phyloP scores from a whole-genome alignment of 164 flowering plant genomes.

The Umbellularia californica region DNA sequence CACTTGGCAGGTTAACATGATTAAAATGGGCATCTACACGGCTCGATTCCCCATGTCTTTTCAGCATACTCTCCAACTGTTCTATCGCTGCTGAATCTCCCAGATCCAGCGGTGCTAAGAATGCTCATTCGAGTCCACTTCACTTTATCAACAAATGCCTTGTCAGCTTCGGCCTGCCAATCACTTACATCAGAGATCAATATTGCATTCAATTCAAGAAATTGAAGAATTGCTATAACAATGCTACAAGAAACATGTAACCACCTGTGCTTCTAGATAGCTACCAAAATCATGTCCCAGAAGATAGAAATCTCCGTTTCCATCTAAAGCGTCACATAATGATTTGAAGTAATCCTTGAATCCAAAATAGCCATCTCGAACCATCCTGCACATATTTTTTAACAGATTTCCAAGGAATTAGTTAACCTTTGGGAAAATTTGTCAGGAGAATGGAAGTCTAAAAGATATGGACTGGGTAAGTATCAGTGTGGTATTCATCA shows the following conservation, averaged over 20 bases:
- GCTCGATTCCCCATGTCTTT: constrained; percentile 45
- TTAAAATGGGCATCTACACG: constrained; percentile 45
- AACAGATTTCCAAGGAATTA: not conserved
- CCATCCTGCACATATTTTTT: constrained; percentile 36
- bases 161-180: constrained; percentile 49
- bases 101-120: constrained; percentile 48
- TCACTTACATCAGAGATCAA: not conserved
- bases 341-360: constrained; percentile 50
- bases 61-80: constrained; percentile 51
- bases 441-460: not conserved
- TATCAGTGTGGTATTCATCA: not conserved
- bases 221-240: not conserved
- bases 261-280: constrained; percentile 61
- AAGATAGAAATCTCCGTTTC: constrained; percentile 46
- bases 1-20: not conserved
- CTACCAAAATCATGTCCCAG: constrained; percentile 55
- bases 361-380: constrained; percentile 58
- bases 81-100: constrained; percentile 59
- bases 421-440: not conserved
- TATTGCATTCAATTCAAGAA: not conserved
- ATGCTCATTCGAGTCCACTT: constrained; percentile 58
- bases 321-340: constrained; percentile 43
- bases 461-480: not conserved
- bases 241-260: not conserved
- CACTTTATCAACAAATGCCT: constrained; percentile 48